phyloP scores from a whole-genome alignment of 495 filamentous ascomycete species.

The Xylaria sp. region DNA sequence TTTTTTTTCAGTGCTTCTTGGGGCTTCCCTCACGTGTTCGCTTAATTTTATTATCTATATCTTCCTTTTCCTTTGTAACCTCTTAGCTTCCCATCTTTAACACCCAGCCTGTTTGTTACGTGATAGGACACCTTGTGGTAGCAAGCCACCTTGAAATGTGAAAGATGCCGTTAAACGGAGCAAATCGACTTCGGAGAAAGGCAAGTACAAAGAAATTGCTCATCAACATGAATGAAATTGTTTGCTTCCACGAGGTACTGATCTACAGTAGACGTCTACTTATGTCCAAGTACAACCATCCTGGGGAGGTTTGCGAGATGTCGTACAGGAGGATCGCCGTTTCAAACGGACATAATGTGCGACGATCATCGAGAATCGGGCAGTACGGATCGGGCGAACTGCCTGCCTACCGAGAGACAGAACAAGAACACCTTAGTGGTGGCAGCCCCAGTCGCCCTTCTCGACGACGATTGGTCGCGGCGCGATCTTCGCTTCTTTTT shows the following conservation, averaged over 20 bases:
- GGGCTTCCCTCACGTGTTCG: not conserved
- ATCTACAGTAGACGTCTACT: not conserved
- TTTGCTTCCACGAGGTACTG: not conserved
- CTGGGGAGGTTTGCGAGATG: too few relatives aligned
- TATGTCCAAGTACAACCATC: too few relatives aligned
- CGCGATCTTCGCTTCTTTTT: slow-evolving; percentile 13
- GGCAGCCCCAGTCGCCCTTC: not conserved
- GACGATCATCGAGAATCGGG: slow-evolving; percentile 14
- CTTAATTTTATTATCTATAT: not conserved
- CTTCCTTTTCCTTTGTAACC: not conserved
- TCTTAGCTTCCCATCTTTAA: not conserved
- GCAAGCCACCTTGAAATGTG: not conserved
- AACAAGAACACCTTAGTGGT: not conserved
- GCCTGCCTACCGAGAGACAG: not conserved
- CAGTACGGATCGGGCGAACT: not conserved
- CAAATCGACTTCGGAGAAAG: not conserved
- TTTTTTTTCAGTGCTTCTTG: not conserved
- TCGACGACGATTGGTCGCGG: not conserved
- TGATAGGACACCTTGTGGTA: not conserved
- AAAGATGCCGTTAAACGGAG: not conserved
- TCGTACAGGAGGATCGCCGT: slow-evolving; percentile 7
- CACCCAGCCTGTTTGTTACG: not conserved
- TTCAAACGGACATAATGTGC: not conserved
- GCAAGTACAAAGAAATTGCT: not conserved
- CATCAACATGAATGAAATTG: not conserved